Conservation (phyloP, 768 basidiomycete species). For the Lactifluus rugatus region DNA sequence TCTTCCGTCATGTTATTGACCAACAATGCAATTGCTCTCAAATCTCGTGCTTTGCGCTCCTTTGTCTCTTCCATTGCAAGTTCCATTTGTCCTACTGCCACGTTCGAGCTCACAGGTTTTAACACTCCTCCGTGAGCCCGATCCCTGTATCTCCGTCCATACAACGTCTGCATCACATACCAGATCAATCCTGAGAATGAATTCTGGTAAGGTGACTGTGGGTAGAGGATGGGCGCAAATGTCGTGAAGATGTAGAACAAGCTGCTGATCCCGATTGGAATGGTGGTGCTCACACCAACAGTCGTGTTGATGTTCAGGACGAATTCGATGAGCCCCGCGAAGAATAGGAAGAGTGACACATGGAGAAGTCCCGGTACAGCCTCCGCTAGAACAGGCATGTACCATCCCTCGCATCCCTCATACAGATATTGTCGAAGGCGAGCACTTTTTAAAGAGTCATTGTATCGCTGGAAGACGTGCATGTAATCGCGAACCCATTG, state of each 20-base stretch:
- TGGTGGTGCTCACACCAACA: no score
- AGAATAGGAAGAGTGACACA: conserved; percentile 36
- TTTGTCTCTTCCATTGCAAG: no score
- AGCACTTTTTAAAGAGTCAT: no score
- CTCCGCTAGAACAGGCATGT: conserved; percentile 33
- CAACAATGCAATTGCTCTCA: neutral
- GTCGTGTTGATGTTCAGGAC: conserved; percentile 25
- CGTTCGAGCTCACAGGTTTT: neutral
- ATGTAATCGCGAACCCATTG: no score
- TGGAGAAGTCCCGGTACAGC: conserved; percentile 40
- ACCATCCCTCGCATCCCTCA: conserved; percentile 32
- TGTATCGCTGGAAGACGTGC: no score
- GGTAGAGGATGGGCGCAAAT: conserved; percentile 6
- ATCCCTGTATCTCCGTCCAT: neutral
- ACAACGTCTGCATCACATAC: neutral
- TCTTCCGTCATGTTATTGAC: neutral
- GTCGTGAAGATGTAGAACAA: conserved; percentile 12
- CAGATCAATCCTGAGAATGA: conserved; percentile 4
- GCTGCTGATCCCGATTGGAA: neutral
- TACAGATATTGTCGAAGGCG: conserved; percentile 29
- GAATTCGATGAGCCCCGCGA: conserved; percentile 38
- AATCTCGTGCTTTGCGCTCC: neutral
- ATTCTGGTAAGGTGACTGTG: conserved; percentile 11
- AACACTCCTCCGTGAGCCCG: neutral
- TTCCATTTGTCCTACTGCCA: neutral